Evolutionary conservation across 257 asterid species (phyloP).

Genomic region (Jacaranda mimosifolia): DNA sequence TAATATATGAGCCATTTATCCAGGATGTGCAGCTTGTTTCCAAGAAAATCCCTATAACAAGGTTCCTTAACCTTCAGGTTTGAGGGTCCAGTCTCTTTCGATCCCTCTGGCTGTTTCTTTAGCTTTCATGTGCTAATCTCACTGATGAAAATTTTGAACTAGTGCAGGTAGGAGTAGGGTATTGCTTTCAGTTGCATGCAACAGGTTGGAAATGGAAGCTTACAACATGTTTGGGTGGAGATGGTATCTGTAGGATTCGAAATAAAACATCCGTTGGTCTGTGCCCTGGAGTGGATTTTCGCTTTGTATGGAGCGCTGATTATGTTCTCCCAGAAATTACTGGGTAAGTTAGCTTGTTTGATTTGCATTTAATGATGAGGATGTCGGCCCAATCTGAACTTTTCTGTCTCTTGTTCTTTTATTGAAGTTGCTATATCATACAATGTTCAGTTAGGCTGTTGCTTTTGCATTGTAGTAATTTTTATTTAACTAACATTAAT

Average conservation of each 20-base stretch:
- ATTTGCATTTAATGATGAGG: not conserved
- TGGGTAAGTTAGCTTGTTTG: constrained; percentile 62
- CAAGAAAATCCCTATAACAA: constrained; percentile 87
- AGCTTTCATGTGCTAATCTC: constrained; percentile 16
- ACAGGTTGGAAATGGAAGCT: constrained; percentile 99
- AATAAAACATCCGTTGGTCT: constrained; percentile 90
- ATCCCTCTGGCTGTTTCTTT: not conserved
- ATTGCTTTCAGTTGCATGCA: constrained; percentile 84
- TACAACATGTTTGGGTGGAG: constrained; percentile 83
- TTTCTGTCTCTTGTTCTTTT: not conserved
- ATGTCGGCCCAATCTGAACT: not conserved
- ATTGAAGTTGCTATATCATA: not conserved
- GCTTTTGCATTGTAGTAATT: constrained; percentile 5
- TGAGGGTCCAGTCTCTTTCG: constrained; percentile 29
- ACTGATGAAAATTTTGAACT: constrained; percentile 5
- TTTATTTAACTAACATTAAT: not conserved
- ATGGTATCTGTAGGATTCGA: constrained; percentile 78
- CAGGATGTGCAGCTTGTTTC: constrained; percentile 96
- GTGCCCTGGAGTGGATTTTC: constrained; percentile 92
- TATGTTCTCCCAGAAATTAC: constrained; percentile 89
- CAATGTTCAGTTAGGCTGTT: not conserved
- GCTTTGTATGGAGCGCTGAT: constrained; percentile 97
- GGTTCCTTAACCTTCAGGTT: constrained; percentile 95
- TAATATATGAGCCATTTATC: constrained; percentile 80
- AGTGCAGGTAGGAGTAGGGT: constrained; percentile 92